phyloP scores from a whole-genome alignment of 129 eudicot genomes.

The Flaveria trinervia region DNA sequence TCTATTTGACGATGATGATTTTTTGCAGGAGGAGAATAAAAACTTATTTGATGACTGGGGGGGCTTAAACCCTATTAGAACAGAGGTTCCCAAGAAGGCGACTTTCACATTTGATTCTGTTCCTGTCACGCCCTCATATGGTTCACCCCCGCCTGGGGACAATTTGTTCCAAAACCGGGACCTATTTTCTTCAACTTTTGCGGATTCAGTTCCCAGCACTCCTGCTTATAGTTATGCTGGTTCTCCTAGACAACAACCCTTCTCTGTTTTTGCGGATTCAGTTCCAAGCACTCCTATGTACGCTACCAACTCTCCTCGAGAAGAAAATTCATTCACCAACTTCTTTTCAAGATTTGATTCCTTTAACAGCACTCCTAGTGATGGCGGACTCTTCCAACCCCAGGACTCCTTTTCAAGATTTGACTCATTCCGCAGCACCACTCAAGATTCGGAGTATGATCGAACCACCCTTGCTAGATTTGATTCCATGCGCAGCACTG shows the following conservation, averaged over 20 bases:
- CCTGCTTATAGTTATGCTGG: constrained; percentile 53
- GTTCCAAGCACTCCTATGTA: constrained; percentile 76
- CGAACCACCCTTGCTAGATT: constrained; percentile 56
- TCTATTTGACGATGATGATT: neutral
- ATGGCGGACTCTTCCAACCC: constrained; percentile 48
- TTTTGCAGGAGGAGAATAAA: constrained; percentile 15
- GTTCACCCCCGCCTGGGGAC: constrained; percentile 46
- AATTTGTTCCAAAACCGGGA: constrained; percentile 50
- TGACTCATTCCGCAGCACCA: constrained; percentile 66
- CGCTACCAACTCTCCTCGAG: constrained; percentile 54
- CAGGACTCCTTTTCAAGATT: constrained; percentile 62
- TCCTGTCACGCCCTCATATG: constrained; percentile 67
- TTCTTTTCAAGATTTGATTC: constrained; percentile 53
- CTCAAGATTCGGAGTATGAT: constrained; percentile 56
- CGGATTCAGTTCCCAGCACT: constrained; percentile 86
- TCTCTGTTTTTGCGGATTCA: constrained; percentile 57
- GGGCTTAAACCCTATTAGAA: constrained; percentile 59
- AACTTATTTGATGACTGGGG: constrained; percentile 53
- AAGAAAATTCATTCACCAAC: constrained; percentile 58
- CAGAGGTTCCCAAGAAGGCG: constrained; percentile 54
- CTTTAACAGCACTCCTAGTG: constrained; percentile 39
- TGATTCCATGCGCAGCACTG: constrained; percentile 65
- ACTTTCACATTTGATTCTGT: constrained; percentile 63
- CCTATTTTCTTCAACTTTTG: constrained; percentile 62
- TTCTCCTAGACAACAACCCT: constrained; percentile 43